Percentiles rank a stretch among this genome's conserved stretches.
Conservation (phyloP, 306 rosid species). For the Prunus campanulata region DNA sequence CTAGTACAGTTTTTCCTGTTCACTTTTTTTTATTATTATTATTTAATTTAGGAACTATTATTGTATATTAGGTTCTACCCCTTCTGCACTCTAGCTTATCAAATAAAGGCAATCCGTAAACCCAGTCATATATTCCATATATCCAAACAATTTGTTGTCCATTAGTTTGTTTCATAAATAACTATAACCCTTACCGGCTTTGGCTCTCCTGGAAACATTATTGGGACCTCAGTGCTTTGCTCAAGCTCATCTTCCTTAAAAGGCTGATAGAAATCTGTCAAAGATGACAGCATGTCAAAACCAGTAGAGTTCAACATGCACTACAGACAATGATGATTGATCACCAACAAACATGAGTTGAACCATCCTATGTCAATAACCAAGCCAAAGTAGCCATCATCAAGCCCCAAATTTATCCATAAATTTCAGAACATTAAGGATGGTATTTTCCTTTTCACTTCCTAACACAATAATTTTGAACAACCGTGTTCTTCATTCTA, state of each 20-base stretch:
- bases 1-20: neutral
- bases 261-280: conserved; percentile 78
- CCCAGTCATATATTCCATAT: neutral
- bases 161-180: conserved; percentile 8
- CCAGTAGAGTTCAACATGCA: neutral
- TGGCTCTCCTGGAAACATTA: conserved; percentile 64
- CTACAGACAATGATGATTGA: neutral
- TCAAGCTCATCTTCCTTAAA: conserved; percentile 82
- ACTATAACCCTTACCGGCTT: conserved; percentile 59
- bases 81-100: neutral
- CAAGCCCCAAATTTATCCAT: neutral
- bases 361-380: conserved; percentile 1
- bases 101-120: neutral
- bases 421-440: neutral
- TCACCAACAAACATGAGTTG: neutral
- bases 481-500: neutral
- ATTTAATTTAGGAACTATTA: neutral
- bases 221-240: conserved; percentile 84
- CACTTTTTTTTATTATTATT: neutral
- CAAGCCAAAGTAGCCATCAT: neutral
- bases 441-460: neutral
- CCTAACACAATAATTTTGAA: neutral
- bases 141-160: conserved; percentile 6
- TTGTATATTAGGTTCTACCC: neutral
- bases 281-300: conserved; percentile 9